Conservation (phyloP, 2,329 filamentous ascomycete species). For the Cladosporium sp. region DNA sequence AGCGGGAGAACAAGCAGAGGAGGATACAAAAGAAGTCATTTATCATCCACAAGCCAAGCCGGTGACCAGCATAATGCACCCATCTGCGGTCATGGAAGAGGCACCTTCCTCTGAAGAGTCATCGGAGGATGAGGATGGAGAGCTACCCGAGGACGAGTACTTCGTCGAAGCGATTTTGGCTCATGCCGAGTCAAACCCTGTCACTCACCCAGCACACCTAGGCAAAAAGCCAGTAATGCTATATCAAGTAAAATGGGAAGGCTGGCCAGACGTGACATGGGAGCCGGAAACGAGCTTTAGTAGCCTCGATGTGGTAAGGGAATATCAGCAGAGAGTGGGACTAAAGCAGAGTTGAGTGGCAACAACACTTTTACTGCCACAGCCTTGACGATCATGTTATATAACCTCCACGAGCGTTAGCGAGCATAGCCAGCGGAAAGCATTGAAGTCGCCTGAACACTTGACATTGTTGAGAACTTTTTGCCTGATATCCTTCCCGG, state of each 20-base stretch:
- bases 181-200: slow-evolving; percentile 31
- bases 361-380: background rate
- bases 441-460: background rate
- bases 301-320: slow-evolving; percentile 29
- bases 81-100: background rate
- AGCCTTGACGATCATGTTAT: background rate
- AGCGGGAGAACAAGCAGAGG: background rate
- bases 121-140: slow-evolving; percentile 18
- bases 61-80: slow-evolving; percentile 9
- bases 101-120: slow-evolving; percentile 19
- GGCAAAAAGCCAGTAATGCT: slow-evolving; percentile 33
- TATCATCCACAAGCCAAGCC: background rate
- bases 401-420: background rate
- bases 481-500: background rate
- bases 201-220: slow-evolving; percentile 27
- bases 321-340: slow-evolving; percentile 29
- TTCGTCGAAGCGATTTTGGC: slow-evolving; percentile 32
- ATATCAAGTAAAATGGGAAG: slow-evolving; percentile 36
- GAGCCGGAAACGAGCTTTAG: slow-evolving; percentile 36
- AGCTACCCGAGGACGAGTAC: slow-evolving; percentile 22
- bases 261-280: slow-evolving; percentile 35
- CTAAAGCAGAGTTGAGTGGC: slow-evolving; percentile 6
- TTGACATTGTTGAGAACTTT: background rate
- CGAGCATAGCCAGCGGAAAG: background rate
- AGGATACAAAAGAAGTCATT: background rate